Base-by-base conservation (phyloP, 2,329 filamentous ascomycete species). In the Xylariales sp. region DNA sequence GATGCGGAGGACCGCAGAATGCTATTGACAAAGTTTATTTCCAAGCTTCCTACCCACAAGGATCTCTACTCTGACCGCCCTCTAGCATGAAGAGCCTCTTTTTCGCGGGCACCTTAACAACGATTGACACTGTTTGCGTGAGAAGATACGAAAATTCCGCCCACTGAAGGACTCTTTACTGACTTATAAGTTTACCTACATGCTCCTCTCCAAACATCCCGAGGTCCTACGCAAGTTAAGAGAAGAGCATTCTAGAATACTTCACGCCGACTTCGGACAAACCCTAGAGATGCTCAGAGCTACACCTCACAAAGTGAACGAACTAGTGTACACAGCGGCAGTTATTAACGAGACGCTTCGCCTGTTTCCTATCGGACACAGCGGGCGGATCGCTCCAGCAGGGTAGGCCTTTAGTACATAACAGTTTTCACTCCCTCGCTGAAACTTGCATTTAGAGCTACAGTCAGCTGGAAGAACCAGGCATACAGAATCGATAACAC, bases 321-420 rank as follows among this genome's bases (percentile, higher is more conserved):
- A 36, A 22, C 31, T 42, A 10, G 22, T 27, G 16, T 42, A 42
- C 19, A 42, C 31, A 7, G 28, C 14, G n/a, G 32, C 39, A 19
- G 39, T 42, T n/a, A 25, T 42, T 28, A 35, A 36, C 6, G 39
- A 42, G 16, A 42, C 31, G n/a, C 8, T 42, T n/a, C 39, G 31
- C 19, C 8, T 27, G 24, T 27, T 27, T n/a, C 24, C 24, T n/a
- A 27, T 27, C 8, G 24, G 24, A 27, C 8, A n/a, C n/a, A n/a
- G n/a, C n/a, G n/a, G n/a, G n/a, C n/a, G n/a, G n/a, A n/a, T n/a
- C n/a, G n/a, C n/a, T n/a, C n/a, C n/a, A n/a, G n/a, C n/a, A n/a
- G n/a, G n/a, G n/a, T n/a, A n/a, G n/a, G n/a, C n/a, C n/a, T n/a
- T n/a, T n/a, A n/a, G n/a, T n/a, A n/a, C n/a, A n/a, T n/a, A n/a